Evolutionary conservation across 208 protist genomes (phyloP), one percentile per base, ranked within the genome.

Genomic region (Jaenimonas drosophilae): DNA sequence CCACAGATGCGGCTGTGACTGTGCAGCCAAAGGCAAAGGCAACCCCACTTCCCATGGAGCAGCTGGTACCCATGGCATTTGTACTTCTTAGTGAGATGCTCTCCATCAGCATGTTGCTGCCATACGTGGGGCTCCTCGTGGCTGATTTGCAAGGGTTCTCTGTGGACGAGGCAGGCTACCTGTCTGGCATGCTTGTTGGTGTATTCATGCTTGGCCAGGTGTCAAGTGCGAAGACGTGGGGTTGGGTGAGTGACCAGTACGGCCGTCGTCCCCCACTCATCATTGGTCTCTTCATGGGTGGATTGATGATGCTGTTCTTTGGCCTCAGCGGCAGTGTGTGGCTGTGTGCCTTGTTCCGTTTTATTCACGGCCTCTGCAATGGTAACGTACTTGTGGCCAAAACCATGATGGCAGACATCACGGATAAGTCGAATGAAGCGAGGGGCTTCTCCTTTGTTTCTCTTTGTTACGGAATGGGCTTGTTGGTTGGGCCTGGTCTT

Each of bases 401-500:
- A 47, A 88, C 70, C 24, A 78, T 80, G 47, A 71, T 88, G 46
- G 73, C 78, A 0, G 78, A 88, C 50, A 83, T 88, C 49, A 71
- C 76, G 4, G 75, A 88, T 56, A 58, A 49, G 38, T 77, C 77
- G 0, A 83, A 76, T 32, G 55, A 76, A 43, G 64, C 70, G 1
- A 54, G 61, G 32, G 95, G 96, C 43, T 98, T 98, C 60, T 86
- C 94, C 24, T 97, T 98, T 39, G 84, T 98, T 17, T 96, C 86
- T 44, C 94, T 98, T 49, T 63, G 50, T 29, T 71, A 47, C 29
- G 63, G 67, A 4, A 58, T 88, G 48, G 78, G 78, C 14, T 60
- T 68, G 19, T 53, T 82, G 5, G 49, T 88, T 36, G 78, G 78
- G 4, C 77, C 77, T 34, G 41, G 53, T 6, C 29, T 82, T 9